phyloP scores from a whole-genome alignment of 2,329 filamentous ascomycete species.

The Ramularia endophylla region DNA sequence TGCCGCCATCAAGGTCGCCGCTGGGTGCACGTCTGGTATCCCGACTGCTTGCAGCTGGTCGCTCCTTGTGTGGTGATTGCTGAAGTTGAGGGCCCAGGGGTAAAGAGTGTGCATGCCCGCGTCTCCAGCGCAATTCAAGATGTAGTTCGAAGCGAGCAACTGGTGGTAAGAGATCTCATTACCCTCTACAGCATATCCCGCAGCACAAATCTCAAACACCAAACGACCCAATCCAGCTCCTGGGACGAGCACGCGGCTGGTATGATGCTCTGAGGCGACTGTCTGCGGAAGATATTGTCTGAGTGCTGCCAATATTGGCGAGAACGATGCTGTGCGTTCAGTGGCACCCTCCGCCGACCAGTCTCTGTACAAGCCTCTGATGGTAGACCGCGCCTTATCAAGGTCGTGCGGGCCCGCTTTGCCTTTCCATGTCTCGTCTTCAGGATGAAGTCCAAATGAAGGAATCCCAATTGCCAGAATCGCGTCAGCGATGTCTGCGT shows the following conservation, averaged over 20 bases:
- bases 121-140: conserved; percentile 61
- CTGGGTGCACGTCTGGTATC: conserved; percentile 67
- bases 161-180: conserved; percentile 97
- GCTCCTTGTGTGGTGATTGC: conserved; percentile 67
- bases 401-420: conserved; percentile 68
- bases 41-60: conserved; percentile 69
- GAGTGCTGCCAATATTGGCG: conserved; percentile 64
- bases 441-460: conserved; percentile 54
- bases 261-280: conserved; percentile 18
- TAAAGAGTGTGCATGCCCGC: conserved; percentile 65
- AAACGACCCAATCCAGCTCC: conserved; percentile 84
- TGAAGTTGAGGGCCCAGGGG: conserved; percentile 84
- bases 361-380: conserved; percentile 91
- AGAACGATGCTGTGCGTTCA: conserved; percentile 74
- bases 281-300: conserved; percentile 39
- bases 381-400: conserved; percentile 86
- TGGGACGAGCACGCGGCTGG: conserved; percentile 69
- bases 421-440: conserved; percentile 58
- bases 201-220: conserved; percentile 75
- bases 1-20: conserved; percentile 29
- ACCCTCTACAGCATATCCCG: conserved; percentile 72
- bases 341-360: conserved; percentile 73
- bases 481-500: conserved; percentile 72
- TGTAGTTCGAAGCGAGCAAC: conserved; percentile 73
- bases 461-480: conserved; percentile 67